A percentile compares a stretch with the other conserved stretches of the same genome.
phyloP scores from a whole-genome alignment of 169 alveolate species.

The Eimeria falciformis region DNA sequence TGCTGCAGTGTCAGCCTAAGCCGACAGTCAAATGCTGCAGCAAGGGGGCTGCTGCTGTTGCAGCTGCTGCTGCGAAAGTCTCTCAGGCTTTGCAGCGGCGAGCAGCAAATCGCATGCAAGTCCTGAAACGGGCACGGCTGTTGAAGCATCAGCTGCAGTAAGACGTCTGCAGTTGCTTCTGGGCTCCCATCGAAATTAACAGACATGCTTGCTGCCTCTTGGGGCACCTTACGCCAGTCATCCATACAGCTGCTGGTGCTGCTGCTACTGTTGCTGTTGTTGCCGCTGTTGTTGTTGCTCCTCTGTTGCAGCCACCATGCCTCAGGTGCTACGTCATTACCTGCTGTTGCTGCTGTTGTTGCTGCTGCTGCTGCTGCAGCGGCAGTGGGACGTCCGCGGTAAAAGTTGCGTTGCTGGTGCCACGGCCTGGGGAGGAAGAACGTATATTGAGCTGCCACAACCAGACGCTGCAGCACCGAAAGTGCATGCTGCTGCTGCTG shows the following conservation, averaged over 20 bases:
- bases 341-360: neutral
- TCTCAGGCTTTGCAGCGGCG: constrained; percentile 27
- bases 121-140: constrained; percentile 40
- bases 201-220: constrained; percentile 11
- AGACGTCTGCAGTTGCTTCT: constrained; percentile 18
- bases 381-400: neutral
- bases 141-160: constrained; percentile 62
- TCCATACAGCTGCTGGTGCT: neutral
- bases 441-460: constrained; percentile 29
- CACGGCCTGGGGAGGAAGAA: constrained; percentile 33
- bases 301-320: constrained; percentile 39
- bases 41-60: constrained; percentile 55
- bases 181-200: neutral
- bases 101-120: constrained; percentile 55
- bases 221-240: constrained; percentile 38
- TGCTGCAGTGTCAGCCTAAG: constrained; percentile 32
- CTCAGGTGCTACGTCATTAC: neutral
- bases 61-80: constrained; percentile 56
- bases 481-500: neutral
- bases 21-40: constrained; percentile 63
- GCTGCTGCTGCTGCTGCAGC: neutral
- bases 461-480: constrained; percentile 37
- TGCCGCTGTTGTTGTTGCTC: neutral
- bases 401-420: neutral
- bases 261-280: neutral